A percentile compares a stretch with the other conserved stretches of the same genome.
Conservation (phyloP, 257 asterid species). For the Nicotiana attenuata region DNA sequence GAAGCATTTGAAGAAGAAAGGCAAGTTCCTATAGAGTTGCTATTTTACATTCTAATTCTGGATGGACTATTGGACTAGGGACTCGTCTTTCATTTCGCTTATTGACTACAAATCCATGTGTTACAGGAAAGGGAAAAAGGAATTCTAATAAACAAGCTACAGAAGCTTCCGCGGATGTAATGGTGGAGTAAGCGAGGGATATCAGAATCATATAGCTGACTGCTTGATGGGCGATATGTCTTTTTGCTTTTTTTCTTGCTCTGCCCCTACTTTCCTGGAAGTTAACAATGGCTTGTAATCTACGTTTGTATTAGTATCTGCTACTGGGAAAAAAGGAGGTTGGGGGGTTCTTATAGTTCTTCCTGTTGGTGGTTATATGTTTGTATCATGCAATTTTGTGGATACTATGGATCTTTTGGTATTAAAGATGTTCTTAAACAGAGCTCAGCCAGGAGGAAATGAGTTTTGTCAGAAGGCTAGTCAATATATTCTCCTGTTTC, state of each 20-base stretch:
- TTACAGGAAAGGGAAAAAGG: conserved; percentile 51
- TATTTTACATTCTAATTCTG: not conserved
- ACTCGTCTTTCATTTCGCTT: not conserved
- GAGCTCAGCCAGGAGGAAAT: not conserved
- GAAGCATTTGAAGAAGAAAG: conserved; percentile 58
- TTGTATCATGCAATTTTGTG: not conserved
- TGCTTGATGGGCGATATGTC: not conserved
- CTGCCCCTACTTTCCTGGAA: not conserved
- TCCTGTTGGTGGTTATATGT: not conserved
- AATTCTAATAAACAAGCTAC: conserved; percentile 29
- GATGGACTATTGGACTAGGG: not conserved
- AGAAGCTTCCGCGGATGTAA: conserved; percentile 39
- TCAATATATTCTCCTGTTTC: too few relatives aligned
- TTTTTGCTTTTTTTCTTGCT: too few relatives aligned
- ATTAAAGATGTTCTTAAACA: not conserved
- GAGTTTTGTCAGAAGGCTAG: too few relatives aligned
- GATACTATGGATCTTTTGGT: not conserved
- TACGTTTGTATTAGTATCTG: not conserved
- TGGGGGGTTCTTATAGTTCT: not conserved
- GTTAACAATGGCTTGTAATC: not conserved
- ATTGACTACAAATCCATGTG: not conserved
- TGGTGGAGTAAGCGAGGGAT: conserved; percentile 44
- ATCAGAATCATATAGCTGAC: not conserved
- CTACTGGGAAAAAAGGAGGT: not conserved
- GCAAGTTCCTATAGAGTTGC: conserved; percentile 22